Conservation (phyloP, 495 filamentous ascomycete species). For the Parmelia sp. region DNA sequence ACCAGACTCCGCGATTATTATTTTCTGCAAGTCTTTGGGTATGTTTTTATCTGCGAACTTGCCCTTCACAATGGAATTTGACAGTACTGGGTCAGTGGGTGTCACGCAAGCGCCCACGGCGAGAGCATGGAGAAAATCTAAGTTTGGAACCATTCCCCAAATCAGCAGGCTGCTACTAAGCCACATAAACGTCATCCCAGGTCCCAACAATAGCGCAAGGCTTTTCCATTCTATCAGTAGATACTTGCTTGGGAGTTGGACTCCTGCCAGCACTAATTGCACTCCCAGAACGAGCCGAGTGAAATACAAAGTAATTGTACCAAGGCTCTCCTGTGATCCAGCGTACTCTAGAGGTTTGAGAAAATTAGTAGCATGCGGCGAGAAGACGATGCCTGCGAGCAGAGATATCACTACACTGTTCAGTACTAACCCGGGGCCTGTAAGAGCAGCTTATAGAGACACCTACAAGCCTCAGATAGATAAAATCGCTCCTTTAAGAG, state of each 20-base stretch:
- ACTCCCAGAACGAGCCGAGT: conserved; percentile 84
- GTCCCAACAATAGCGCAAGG: conserved; percentile 69
- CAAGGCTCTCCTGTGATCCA: conserved; percentile 53
- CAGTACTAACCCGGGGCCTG: neutral
- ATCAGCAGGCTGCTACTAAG: conserved; percentile 69
- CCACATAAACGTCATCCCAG: conserved; percentile 88
- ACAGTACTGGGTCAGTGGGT: conserved; percentile 85
- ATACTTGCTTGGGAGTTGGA: conserved; percentile 87
- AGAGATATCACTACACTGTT: conserved; percentile 57
- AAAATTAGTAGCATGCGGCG: conserved; percentile 67
- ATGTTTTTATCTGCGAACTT: conserved; percentile 90
- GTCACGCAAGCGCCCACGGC: conserved; percentile 79
- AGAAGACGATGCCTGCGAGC: conserved; percentile 67
- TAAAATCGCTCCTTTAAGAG: conserved; percentile 86
- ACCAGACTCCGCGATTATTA: conserved; percentile 85
- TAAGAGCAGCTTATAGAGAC: neutral
- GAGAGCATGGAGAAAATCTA: conserved; percentile 70
- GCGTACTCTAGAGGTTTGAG: conserved; percentile 74
- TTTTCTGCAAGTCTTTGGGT: conserved; percentile 70
- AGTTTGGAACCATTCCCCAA: conserved; percentile 68
- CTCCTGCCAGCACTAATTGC: conserved; percentile 81
- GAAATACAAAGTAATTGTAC: conserved; percentile 71
- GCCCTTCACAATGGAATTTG: conserved; percentile 87
- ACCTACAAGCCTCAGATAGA: conserved; percentile 65
- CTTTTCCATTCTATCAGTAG: conserved; percentile 74